phyloP scores from a whole-genome alignment of 257 asterid species.

The Ilex aquifolium region DNA sequence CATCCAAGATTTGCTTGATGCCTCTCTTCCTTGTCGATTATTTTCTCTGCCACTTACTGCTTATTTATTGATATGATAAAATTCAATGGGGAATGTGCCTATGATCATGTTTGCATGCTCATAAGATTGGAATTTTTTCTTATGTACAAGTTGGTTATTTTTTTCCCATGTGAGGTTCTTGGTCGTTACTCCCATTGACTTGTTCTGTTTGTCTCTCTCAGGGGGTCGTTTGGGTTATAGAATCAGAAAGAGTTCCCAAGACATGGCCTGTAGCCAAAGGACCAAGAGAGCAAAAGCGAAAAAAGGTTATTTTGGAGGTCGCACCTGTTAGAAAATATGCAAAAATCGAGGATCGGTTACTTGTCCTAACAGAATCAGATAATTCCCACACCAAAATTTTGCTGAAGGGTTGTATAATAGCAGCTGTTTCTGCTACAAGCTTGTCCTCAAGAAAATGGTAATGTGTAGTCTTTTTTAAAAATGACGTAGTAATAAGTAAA shows the following conservation, averaged over 20 bases:
- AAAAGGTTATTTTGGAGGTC: constrained; percentile 65
- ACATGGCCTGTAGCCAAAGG: constrained; percentile 38
- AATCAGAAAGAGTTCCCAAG: constrained; percentile 62
- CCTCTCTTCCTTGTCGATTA: too few species aligned
- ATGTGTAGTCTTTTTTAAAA: constrained; percentile 4
- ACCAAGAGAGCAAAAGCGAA: constrained; percentile 50
- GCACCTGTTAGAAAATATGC: constrained; percentile 64
- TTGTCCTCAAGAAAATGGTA: constrained; percentile 78
- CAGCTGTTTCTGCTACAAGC: constrained; percentile 82
- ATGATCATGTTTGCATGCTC: too few species aligned
- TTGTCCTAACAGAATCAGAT: constrained; percentile 60
- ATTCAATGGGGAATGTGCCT: too few species aligned
- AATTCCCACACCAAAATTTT: constrained; percentile 52
- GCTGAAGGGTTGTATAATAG: constrained; percentile 64
- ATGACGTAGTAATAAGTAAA: too few species aligned
- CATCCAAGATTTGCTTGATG: too few species aligned
- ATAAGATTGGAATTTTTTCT: background rate
- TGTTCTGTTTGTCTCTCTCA: constrained; percentile 13
- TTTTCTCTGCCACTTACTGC: too few species aligned
- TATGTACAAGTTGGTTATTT: constrained; percentile 4
- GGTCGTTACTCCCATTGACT: background rate
- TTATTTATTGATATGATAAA: too few species aligned
- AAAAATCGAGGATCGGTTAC: constrained; percentile 47
- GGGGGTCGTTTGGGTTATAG: constrained; percentile 81
- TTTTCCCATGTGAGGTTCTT: constrained; percentile 6